Percentiles rank a stretch among this genome's conserved stretches.
phyloP scores from a whole-genome alignment of 371 early-diverging fungal genomes.

The Saksenaea vasiformis region DNA sequence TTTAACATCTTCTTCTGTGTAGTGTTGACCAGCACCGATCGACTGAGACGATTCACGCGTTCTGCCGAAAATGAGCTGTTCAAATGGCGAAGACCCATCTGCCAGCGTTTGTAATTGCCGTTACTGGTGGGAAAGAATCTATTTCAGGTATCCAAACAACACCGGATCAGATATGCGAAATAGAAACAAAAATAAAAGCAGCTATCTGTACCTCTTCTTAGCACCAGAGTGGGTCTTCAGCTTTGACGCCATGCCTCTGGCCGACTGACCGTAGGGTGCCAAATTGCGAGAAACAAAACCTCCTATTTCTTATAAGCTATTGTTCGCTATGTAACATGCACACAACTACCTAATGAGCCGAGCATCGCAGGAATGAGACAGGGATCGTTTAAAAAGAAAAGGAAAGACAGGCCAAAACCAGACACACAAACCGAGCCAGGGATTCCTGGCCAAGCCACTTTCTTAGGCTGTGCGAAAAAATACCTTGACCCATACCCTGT shows the following conservation, averaged over 20 bases:
- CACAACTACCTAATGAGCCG: slow-evolving; percentile 9
- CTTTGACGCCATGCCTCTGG: slow-evolving; percentile 44
- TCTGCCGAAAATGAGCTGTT: slow-evolving; percentile 46
- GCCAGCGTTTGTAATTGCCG: slow-evolving; percentile 55
- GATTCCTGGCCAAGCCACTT: too few relatives aligned
- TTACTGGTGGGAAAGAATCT: slow-evolving; percentile 50
- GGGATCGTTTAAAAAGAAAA: not conserved
- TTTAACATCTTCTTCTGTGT: slow-evolving; percentile 51
- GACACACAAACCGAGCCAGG: not conserved
- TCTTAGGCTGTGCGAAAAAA: too few relatives aligned
- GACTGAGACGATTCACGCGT: slow-evolving; percentile 46
- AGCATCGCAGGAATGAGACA: slow-evolving; percentile 1
- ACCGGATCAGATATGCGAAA: not conserved
- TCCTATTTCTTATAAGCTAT: not conserved
- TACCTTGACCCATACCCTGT: too few relatives aligned
- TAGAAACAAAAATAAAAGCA: not conserved
- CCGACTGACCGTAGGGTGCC: slow-evolving; percentile 34
- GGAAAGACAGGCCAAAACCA: not conserved
- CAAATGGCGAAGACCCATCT: slow-evolving; percentile 52
- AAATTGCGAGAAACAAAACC: not conserved
- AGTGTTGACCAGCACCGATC: slow-evolving; percentile 31
- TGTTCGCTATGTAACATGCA: not conserved
- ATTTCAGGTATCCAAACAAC: too few relatives aligned
- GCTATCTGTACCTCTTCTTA: slow-evolving; percentile 39
- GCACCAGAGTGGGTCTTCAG: slow-evolving; percentile 56